phyloP scores from a whole-genome alignment of 768 basidiomycete genomes.

The Tephrocybe sp. region DNA sequence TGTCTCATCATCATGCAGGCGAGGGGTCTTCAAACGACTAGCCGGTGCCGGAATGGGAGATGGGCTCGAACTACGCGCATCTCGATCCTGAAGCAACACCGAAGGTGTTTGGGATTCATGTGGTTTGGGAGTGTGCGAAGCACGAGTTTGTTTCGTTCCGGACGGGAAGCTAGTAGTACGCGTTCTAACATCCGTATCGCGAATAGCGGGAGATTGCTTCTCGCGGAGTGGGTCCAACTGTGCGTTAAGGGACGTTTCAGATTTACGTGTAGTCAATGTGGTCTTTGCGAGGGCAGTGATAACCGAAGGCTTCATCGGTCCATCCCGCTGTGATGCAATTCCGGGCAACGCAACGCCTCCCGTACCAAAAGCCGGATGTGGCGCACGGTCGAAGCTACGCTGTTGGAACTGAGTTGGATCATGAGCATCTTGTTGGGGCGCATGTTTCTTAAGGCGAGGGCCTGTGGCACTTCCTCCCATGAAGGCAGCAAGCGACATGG shows the following conservation, averaged over 20 bases:
- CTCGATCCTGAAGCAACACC: slow-evolving; percentile 5
- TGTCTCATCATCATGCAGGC: background rate
- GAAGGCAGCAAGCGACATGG: slow-evolving; percentile 77
- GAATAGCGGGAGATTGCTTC: background rate
- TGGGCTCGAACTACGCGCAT: slow-evolving; percentile 3
- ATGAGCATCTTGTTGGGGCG: slow-evolving; percentile 67
- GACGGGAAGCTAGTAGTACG: slow-evolving; percentile 38
- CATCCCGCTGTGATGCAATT: slow-evolving; percentile 37
- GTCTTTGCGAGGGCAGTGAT: slow-evolving; percentile 7
- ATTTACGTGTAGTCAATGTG: background rate
- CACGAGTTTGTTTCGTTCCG: background rate
- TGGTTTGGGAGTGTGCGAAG: background rate
- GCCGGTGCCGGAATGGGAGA: background rate
- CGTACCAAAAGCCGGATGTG: slow-evolving; percentile 77
- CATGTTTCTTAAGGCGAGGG: slow-evolving; percentile 70
- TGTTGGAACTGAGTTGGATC: slow-evolving; percentile 70
- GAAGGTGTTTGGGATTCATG: background rate
- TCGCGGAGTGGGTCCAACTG: background rate
- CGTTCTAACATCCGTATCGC: slow-evolving; percentile 25
- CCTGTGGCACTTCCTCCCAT: slow-evolving; percentile 80
- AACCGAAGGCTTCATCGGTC: slow-evolving; percentile 8
- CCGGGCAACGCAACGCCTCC: slow-evolving; percentile 80
- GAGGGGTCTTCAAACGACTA: too few relatives aligned
- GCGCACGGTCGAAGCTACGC: slow-evolving; percentile 45
- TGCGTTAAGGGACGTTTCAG: background rate